Percentiles rank a stretch among this genome's conserved stretches.
Evolutionary conservation across 208 protist species (phyloP).

Genomic region (Crithidia bombi): DNA sequence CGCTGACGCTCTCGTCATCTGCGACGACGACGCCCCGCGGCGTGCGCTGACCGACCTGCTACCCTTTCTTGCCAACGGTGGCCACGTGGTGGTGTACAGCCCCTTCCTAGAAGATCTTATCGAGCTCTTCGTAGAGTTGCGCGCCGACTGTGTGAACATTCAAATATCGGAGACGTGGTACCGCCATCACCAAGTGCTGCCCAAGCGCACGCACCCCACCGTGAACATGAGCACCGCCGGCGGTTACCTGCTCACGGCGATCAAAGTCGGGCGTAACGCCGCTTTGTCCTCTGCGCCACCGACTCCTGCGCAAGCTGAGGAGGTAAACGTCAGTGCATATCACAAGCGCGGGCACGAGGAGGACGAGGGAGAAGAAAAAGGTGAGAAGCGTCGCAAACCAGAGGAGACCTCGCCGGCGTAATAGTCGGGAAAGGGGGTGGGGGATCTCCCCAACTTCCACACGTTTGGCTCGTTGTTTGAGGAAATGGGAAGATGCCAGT

Average conservation of each 20-base stretch:
- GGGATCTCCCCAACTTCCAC: not conserved
- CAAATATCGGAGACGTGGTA: conserved; percentile 93
- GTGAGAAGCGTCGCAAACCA: not conserved
- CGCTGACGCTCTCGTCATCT: conserved; percentile 81
- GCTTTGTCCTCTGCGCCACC: not conserved
- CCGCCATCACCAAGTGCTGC: conserved; percentile 93
- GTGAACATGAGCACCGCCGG: conserved; percentile 93
- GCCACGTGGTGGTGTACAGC: conserved; percentile 89
- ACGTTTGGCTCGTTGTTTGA: too few relatives aligned
- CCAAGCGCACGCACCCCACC: conserved; percentile 92
- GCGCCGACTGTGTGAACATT: conserved; percentile 81
- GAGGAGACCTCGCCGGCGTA: not conserved
- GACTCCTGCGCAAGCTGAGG: not conserved
- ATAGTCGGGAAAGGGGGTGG: not conserved
- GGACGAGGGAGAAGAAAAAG: not conserved
- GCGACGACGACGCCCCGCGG: conserved; percentile 44
- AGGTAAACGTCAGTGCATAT: not conserved
- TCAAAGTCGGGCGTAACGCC: conserved; percentile 66
- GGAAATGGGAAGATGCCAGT: too few relatives aligned
- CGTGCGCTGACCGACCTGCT: conserved; percentile 57
- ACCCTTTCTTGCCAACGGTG: conserved; percentile 75
- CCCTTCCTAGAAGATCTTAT: conserved; percentile 85
- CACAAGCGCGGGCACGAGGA: conserved; percentile 6
- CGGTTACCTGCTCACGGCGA: conserved; percentile 92
- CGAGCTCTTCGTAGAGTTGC: conserved; percentile 60